phyloP scores from a whole-genome alignment of 2,329 filamentous ascomycete genomes.

The Gremmenia infestans region DNA sequence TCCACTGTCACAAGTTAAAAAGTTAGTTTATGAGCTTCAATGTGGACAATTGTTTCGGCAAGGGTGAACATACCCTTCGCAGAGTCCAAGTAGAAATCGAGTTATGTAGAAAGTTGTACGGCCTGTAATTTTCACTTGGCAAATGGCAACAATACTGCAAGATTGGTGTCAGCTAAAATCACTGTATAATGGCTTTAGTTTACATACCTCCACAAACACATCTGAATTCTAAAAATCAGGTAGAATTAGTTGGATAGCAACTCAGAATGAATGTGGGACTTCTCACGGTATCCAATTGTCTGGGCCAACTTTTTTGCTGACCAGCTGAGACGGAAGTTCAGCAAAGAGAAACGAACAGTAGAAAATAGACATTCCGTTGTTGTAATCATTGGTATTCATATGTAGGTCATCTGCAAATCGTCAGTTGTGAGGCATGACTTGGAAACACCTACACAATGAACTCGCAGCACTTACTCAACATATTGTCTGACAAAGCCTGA shows the following conservation, averaged over 20 bases:
- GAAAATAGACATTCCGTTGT: slow-evolving; percentile 34
- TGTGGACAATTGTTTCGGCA: neutral
- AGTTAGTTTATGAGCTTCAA: neutral
- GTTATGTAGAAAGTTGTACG: slow-evolving; percentile 38
- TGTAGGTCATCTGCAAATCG: neutral
- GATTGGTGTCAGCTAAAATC: neutral
- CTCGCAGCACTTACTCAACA: slow-evolving; percentile 43
- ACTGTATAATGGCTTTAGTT: neutral
- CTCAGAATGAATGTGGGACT: neutral
- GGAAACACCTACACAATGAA: no score
- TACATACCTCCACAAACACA: neutral
- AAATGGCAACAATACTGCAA: slow-evolving; percentile 38
- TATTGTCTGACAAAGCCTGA: slow-evolving; percentile 56
- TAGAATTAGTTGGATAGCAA: neutral
- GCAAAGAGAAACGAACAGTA: slow-evolving; percentile 39
- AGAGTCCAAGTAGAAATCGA: slow-evolving; percentile 32
- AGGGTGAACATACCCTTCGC: slow-evolving; percentile 6
- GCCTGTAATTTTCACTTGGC: slow-evolving; percentile 40
- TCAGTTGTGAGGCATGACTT: no score
- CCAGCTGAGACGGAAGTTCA: slow-evolving; percentile 44
- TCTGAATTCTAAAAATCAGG: neutral
- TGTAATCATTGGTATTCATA: slow-evolving; percentile 10
- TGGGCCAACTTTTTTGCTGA: slow-evolving; percentile 44
- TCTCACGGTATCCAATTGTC: slow-evolving; percentile 43
- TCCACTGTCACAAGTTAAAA: slow-evolving; percentile 24